phyloP scores from a whole-genome alignment of 805 yeast species.

The Kluyveromyces aestuarii region DNA sequence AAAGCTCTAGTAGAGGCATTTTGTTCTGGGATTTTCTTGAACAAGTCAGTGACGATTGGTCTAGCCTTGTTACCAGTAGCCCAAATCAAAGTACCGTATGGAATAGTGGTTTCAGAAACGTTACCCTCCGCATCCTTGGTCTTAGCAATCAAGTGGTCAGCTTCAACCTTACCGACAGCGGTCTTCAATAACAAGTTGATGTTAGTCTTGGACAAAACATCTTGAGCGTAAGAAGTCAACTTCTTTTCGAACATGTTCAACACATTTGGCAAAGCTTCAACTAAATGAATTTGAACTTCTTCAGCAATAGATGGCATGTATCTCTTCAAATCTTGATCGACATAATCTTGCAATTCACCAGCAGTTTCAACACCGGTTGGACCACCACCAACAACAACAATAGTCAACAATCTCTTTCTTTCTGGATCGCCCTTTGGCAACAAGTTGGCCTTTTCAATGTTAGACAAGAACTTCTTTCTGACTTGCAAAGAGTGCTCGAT shows the following conservation, averaged over 20 bases:
- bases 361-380: conserved; percentile 98
- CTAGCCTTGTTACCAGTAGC: conserved; percentile 94
- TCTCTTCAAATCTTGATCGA: conserved; percentile 78
- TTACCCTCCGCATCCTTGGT: conserved; percentile 67
- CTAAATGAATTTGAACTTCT: conserved; percentile 76
- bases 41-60: conserved; percentile 56
- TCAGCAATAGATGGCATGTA: conserved; percentile 81
- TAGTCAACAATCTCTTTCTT: conserved; percentile 74
- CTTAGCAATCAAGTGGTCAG: conserved; percentile 59
- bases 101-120: conserved; percentile 47
- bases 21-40: conserved; percentile 68
- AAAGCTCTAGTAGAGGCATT: conserved; percentile 80
- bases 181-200: conserved; percentile 76
- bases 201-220: conserved; percentile 37
- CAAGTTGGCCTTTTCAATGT: conserved; percentile 80
- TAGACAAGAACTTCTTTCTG: conserved; percentile 72
- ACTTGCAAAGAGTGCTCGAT: conserved; percentile 77
- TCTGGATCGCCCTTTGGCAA: conserved; percentile 72
- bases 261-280: conserved; percentile 88
- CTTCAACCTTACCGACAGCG: conserved; percentile 81
- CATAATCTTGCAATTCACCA: conserved; percentile 91
- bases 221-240: conserved; percentile 36
- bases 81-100: conserved; percentile 92
- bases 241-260: conserved; percentile 44
- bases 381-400: conserved; percentile 95